Evolutionary conservation across 192 early-diverging fungal species (phyloP).

Genomic region (Backusella australiensis): DNA sequence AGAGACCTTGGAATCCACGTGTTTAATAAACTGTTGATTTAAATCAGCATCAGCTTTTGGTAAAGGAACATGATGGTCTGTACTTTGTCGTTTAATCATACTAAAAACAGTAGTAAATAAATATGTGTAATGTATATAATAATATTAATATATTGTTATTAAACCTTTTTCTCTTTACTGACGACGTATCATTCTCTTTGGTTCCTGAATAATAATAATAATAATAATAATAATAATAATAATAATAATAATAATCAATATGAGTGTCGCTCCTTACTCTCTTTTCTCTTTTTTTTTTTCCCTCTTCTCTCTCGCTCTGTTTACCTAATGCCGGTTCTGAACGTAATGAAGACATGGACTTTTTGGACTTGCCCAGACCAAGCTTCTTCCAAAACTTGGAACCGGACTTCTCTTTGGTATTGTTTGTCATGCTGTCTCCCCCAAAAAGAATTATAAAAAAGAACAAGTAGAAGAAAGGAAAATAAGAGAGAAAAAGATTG

Average conservation of each 20-base stretch:
- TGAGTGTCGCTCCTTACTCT: background rate
- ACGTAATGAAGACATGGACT: background rate
- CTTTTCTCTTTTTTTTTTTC: background rate
- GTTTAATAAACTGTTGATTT: conserved; percentile 10
- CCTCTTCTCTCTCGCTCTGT: background rate
- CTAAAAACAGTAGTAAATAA: background rate
- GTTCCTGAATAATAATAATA: background rate
- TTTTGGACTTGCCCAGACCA: background rate
- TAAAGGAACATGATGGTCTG: conserved; percentile 6
- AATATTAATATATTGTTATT: background rate
- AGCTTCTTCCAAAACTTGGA: conserved; percentile 5
- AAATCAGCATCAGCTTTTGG: conserved; percentile 4
- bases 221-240: background rate
- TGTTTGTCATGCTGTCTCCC: background rate
- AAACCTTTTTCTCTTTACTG: background rate
- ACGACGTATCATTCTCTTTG: background rate
- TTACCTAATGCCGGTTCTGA: background rate
- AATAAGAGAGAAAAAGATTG: background rate
- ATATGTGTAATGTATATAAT: background rate
- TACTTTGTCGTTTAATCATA: conserved; percentile 10
- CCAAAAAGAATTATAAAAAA: background rate
- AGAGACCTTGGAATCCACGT: background rate
- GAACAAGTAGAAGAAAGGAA: background rate
- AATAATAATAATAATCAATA: background rate
- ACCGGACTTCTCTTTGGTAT: background rate